Evolutionary conservation across 1,139 yeast genomes (phyloP), one percentile per base, ranked within the genome.

Genomic region (Candida sojae): DNA sequence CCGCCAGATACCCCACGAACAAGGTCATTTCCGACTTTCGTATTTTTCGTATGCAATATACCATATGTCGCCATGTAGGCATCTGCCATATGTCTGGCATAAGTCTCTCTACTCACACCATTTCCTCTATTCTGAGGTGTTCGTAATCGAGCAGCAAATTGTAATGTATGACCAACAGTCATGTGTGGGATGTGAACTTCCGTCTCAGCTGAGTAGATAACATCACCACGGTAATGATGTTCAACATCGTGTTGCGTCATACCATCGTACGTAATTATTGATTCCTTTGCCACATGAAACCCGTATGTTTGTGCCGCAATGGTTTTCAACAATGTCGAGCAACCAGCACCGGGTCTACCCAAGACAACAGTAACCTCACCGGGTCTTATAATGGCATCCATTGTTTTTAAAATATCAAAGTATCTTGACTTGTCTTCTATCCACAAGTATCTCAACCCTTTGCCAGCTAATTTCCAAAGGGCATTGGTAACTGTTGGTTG

Each of bases 401-500:
- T 68, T 11, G 64, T 56, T 53, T 68, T 68, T 48, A 69, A 61
- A 45, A 69, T 68, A 48, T 69, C 70, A 48, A 66, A 66, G 33
- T 56, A 53, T 43, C 56, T 59, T 51, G 56, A 66, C 38, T 52
- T 56, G 39, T 58, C 56, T 40, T 77, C 84, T 31, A 41, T 57
- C 84, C 86, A 67, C 82, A 49, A 39, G 17, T 39, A 33, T 10
- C 44, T 40, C 13, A 48, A 12, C 2, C 43, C 30, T 37, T 39
- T 64, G 4, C 42, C 42, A 7, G 54, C 49, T 7, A 50, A 43
- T 48, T 67, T 68, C 47, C 51, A 64, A 37, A 72, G 67, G 11
- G 77, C 70, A 60, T 86, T 88, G 28, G 76, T 59, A 9, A 87
- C 84, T 1, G 91, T 88, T 25, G 86, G 72, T 65, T 88, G 96